phyloP scores from a whole-genome alignment of 2,329 filamentous ascomycete genomes.

The Exserohilum turcica region DNA sequence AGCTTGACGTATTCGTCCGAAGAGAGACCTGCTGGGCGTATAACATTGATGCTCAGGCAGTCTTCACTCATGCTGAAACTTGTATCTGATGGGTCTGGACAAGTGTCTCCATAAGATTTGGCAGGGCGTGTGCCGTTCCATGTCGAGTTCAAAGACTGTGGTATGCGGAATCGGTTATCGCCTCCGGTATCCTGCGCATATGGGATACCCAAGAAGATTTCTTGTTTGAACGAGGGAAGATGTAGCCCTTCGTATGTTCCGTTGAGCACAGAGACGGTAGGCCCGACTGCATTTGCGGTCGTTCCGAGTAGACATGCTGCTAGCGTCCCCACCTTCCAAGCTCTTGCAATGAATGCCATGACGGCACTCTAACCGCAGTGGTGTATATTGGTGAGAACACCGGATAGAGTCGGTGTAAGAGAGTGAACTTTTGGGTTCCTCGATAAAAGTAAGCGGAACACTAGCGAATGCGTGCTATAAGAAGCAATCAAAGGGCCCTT shows the following conservation, averaged over 20 bases:
- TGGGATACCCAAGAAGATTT: constrained; percentile 58
- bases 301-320: constrained; percentile 19
- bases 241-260: constrained; percentile 44
- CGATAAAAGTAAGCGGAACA: constrained; percentile 10
- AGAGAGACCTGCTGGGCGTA: constrained; percentile 58
- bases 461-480: neutral
- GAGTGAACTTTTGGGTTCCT: constrained; percentile 16
- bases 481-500: neutral
- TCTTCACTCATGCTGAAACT: constrained; percentile 57
- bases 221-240: constrained; percentile 48
- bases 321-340: constrained; percentile 24
- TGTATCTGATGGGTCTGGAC: constrained; percentile 45
- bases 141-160: constrained; percentile 55
- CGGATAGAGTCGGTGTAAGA: neutral
- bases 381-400: neutral
- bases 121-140: constrained; percentile 49
- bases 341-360: constrained; percentile 23
- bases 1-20: constrained; percentile 50
- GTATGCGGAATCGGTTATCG: constrained; percentile 59
- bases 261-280: constrained; percentile 39
- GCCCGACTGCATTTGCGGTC: constrained; percentile 21
- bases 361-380: neutral
- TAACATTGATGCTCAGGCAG: constrained; percentile 66
- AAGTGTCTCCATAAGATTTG: constrained; percentile 50
- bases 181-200: constrained; percentile 62